Percentiles rank a stretch among this genome's conserved stretches.
Evolutionary conservation across 306 rosid species (phyloP).

Genomic region (Lagenaria siceraria): DNA sequence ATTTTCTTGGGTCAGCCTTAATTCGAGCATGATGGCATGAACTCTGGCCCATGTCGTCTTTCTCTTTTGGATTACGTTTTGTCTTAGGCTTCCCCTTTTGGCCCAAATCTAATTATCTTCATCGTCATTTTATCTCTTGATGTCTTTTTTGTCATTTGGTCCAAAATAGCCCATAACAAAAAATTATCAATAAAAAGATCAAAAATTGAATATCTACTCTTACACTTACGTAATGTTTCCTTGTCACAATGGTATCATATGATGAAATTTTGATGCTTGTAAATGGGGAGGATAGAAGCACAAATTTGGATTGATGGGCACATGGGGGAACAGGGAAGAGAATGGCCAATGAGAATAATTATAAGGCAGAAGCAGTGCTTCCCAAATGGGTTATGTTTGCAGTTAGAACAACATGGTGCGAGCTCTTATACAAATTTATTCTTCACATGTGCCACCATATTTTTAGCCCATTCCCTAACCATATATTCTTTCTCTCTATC

Average conservation of each 20-base stretch:
- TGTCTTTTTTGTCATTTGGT: too few species aligned
- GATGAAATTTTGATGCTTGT: neutral
- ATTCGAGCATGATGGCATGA: too few species aligned
- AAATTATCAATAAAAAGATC: neutral
- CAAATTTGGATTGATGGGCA: neutral
- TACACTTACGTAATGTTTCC: too few species aligned
- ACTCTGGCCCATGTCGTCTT: too few species aligned
- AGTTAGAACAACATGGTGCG: neutral
- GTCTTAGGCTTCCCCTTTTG: too few species aligned
- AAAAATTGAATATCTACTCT: neutral
- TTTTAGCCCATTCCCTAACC: conserved; percentile 1
- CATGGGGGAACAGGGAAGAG: neutral
- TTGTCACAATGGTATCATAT: too few species aligned
- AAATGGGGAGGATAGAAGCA: neutral
- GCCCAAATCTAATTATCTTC: too few species aligned
- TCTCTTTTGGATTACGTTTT: too few species aligned
- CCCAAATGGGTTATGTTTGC: neutral
- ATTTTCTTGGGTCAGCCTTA: too few species aligned
- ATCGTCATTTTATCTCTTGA: too few species aligned
- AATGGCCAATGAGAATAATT: neutral
- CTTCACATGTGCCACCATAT: neutral
- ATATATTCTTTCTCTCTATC: neutral
- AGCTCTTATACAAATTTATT: neutral
- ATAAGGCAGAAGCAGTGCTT: neutral
- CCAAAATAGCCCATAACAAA: too few species aligned